A percentile compares a stretch with the other conserved stretches of the same genome.
Conservation (phyloP, 805 yeast species). For the Lachancea mirantina region DNA sequence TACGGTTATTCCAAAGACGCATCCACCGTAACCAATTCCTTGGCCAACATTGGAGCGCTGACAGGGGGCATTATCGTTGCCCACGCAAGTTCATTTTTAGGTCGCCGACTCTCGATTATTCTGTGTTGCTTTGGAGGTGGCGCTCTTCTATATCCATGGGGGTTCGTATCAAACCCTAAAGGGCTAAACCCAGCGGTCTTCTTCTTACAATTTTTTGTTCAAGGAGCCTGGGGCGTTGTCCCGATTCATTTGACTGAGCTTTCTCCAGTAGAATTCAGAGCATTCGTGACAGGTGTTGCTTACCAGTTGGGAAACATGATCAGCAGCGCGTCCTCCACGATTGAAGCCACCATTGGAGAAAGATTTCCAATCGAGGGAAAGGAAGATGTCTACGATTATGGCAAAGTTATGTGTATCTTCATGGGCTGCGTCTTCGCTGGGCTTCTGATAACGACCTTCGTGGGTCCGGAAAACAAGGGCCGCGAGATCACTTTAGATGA, state of each 20-base stretch:
- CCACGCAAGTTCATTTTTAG: conserved; percentile 60
- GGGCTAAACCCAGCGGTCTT: conserved; percentile 54
- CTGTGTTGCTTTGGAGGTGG: conserved; percentile 50
- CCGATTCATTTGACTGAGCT: conserved; percentile 58
- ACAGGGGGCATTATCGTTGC: conserved; percentile 57
- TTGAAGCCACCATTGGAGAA: conserved; percentile 57
- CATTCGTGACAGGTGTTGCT: conserved; percentile 56
- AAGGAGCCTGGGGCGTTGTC: conserved; percentile 64
- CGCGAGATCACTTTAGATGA: conserved; percentile 14
- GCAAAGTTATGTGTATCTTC: conserved; percentile 59
- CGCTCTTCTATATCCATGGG: conserved; percentile 59
- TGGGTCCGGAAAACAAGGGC: conserved; percentile 56
- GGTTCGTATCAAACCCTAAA: conserved; percentile 37
- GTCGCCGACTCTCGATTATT: conserved; percentile 56
- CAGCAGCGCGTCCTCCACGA: conserved; percentile 62
- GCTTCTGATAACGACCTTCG: conserved; percentile 40
- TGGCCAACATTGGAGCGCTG: conserved; percentile 65
- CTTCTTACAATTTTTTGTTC: conserved; percentile 56
- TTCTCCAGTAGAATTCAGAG: conserved; percentile 54
- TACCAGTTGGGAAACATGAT: conserved; percentile 66
- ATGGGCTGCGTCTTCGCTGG: conserved; percentile 56
- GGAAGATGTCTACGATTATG: conserved; percentile 40
- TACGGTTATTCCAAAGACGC: conserved; percentile 39
- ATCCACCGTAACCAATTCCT: conserved; percentile 53
- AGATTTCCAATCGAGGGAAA: conserved; percentile 39